Conservation (phyloP, 78 protist species). For the Andalucia godoyi region DNA sequence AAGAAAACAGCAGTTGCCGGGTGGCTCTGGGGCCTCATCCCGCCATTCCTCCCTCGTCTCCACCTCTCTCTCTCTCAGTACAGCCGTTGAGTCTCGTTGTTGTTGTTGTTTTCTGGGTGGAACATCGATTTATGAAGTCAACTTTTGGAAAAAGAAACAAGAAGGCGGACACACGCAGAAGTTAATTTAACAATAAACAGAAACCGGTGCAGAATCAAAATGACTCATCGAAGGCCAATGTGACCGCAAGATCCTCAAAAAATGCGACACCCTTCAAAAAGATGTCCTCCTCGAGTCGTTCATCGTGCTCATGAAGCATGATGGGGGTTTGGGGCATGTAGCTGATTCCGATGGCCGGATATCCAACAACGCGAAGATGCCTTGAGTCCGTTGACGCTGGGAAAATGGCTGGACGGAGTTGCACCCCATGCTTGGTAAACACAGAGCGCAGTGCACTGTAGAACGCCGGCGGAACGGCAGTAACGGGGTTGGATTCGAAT, state of each 20-base stretch:
- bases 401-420: constrained; percentile 44
- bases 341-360: constrained; percentile 72
- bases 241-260: constrained; percentile 36
- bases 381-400: constrained; percentile 83
- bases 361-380: constrained; percentile 43
- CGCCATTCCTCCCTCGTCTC: too few species aligned
- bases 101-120: too few species aligned
- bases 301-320: constrained; percentile 84
- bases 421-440: not conserved
- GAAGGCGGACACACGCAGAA: too few species aligned
- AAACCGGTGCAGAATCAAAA: too few species aligned
- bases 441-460: not conserved
- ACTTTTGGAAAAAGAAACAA: too few species aligned
- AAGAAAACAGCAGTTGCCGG: too few species aligned
- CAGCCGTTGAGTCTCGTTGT: too few species aligned
- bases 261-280: constrained; percentile 55
- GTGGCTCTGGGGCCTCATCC: too few species aligned
- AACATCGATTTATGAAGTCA: too few species aligned
- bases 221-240: too few species aligned
- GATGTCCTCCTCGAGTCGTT: constrained; percentile 37
- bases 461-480: not conserved
- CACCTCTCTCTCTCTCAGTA: too few species aligned
- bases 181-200: too few species aligned
- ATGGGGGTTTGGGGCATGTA: constrained; percentile 68
- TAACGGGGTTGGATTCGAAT: not conserved